These are phyloP conservation scores for Blumeriella jaapii DNA, from an alignment of 2,329 filamentous ascomycete species.

Conservation along the genomic window DNA sequence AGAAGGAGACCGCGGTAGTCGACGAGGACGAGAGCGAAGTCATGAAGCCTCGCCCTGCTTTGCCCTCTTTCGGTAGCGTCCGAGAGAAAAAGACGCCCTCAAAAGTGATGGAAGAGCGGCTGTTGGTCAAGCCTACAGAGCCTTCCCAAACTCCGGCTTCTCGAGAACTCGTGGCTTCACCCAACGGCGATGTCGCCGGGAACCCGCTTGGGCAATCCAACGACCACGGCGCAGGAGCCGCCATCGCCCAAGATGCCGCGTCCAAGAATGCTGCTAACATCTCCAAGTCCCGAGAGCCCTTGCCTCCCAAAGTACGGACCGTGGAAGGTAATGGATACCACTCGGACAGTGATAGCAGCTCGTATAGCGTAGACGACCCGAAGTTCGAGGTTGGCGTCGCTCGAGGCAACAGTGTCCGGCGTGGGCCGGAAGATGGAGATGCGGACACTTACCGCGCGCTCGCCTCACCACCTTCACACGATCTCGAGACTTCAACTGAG, in stretches of 20 bases:
- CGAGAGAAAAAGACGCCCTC: slow-evolving; percentile 49
- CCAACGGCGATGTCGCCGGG: slow-evolving; percentile 12
- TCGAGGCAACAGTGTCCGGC: slow-evolving; percentile 11
- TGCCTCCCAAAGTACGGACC: slow-evolving; percentile 60
- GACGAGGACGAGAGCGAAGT: slow-evolving; percentile 57
- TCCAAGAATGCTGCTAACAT: slow-evolving; percentile 44
- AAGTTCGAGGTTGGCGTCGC: slow-evolving; percentile 11
- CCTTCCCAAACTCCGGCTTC: slow-evolving; percentile 21
- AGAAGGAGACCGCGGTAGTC: slow-evolving; percentile 35
- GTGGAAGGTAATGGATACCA: slow-evolving; percentile 54
- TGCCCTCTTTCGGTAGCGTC: slow-evolving; percentile 67
- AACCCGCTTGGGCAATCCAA: slow-evolving; percentile 35
- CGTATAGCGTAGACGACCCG: slow-evolving; percentile 31
- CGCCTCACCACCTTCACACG: slow-evolving; percentile 4
- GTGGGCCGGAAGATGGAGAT: slow-evolving; percentile 12
- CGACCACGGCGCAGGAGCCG: slow-evolving; percentile 45
- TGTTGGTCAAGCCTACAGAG: slow-evolving; percentile 43
- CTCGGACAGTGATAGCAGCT: slow-evolving; percentile 42
- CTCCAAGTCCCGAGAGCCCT: slow-evolving; percentile 47
- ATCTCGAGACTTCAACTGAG: slow-evolving; percentile 3
- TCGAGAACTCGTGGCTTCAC: slow-evolving; percentile 22
- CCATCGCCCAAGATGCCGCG: slow-evolving; percentile 43
- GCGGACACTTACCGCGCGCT: slow-evolving; percentile 13
- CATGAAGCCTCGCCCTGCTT: slow-evolving; percentile 62
- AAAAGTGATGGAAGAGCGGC: slow-evolving; percentile 42